phyloP scores from a whole-genome alignment of 2,329 filamentous ascomycete species.

The Aquanectria penicillioides region DNA sequence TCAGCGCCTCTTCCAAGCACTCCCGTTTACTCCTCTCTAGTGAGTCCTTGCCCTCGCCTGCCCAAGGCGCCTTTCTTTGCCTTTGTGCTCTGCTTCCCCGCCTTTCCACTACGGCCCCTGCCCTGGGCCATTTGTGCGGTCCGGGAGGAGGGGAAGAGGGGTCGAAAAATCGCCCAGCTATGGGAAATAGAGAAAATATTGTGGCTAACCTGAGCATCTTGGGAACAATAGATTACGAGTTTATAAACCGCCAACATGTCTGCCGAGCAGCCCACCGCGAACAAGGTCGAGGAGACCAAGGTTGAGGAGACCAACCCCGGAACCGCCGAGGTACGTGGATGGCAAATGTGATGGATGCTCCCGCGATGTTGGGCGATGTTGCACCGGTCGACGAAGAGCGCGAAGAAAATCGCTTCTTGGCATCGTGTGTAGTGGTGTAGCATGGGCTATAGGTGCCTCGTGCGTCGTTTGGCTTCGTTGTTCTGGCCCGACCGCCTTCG shows the following conservation, averaged over 20 bases:
- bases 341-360: constrained; percentile 9
- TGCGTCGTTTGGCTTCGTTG: neutral
- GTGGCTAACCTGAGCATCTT: constrained; percentile 7
- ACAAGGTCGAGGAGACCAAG: constrained; percentile 68
- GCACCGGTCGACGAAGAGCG: neutral
- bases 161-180: constrained; percentile 14
- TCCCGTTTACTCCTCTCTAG: constrained; percentile 28
- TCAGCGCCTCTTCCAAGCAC: constrained; percentile 18
- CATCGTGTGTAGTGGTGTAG: neutral
- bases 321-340: constrained; percentile 41
- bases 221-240: constrained; percentile 5
- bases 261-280: constrained; percentile 61
- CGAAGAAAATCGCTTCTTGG: neutral
- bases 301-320: constrained; percentile 51
- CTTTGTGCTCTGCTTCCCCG: neutral
- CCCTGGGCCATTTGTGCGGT: constrained; percentile 10
- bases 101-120: constrained; percentile 7
- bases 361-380: constrained; percentile 13
- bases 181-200: constrained; percentile 10
- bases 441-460: neutral
- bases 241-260: constrained; percentile 53
- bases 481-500: neutral
- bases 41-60: constrained; percentile 21
- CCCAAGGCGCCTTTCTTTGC: neutral
- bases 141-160: constrained; percentile 11